Evolutionary conservation across 176 grass and related monocot species (phyloP).

Genomic region (Carex kokanica): DNA sequence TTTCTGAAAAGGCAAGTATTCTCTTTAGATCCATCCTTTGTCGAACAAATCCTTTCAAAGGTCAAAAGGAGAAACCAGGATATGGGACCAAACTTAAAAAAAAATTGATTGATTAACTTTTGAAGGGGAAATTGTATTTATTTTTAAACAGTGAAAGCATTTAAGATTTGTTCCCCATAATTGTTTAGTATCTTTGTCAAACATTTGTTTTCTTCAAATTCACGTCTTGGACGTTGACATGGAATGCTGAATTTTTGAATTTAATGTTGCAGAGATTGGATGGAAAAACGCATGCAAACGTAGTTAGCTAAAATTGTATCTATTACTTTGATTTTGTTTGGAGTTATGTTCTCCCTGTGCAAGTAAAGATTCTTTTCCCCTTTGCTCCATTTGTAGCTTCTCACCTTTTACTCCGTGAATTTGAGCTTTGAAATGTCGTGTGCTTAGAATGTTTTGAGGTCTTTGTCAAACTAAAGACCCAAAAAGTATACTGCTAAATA

Average conservation of each 20-base stretch:
- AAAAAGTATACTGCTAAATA: not conserved
- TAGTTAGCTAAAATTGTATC: slow-evolving; percentile 7
- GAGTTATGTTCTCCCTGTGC: not conserved
- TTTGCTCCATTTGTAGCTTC: slow-evolving; percentile 6
- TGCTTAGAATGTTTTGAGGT: not conserved
- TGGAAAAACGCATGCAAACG: not conserved
- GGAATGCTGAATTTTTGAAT: not conserved
- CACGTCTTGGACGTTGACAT: not conserved
- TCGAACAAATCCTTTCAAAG: not conserved
- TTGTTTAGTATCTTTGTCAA: not conserved
- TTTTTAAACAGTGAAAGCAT: not conserved
- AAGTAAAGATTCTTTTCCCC: slow-evolving; percentile 1
- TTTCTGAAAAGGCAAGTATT: not conserved
- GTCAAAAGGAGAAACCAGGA: not conserved
- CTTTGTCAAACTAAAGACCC: not conserved
- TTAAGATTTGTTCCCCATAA: not conserved
- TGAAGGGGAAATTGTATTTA: not conserved
- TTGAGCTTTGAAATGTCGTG: not conserved
- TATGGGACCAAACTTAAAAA: not conserved
- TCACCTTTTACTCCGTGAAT: not conserved
- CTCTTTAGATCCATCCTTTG: not conserved
- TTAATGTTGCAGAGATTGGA: slow-evolving; percentile 1
- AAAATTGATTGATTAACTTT: not conserved
- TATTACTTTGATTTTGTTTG: slow-evolving; percentile 20
- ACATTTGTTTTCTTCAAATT: not conserved